These are phyloP conservation scores for Urtica urens DNA, from an alignment of 306 rosid genomes.

Conservation along the genomic window DNA sequence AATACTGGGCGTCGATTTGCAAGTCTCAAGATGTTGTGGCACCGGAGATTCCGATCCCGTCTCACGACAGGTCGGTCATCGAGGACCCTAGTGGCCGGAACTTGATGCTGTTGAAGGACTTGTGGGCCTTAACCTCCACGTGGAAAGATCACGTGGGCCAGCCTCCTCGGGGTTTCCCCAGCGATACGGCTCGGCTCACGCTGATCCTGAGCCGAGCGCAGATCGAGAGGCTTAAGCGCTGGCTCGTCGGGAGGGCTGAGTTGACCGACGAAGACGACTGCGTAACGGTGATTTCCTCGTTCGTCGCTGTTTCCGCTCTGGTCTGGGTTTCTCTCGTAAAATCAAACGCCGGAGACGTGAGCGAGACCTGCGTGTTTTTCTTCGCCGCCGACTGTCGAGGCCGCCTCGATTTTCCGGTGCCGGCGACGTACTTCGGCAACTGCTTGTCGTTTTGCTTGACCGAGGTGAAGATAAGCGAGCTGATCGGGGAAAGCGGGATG, in stretches of 20 bases:
- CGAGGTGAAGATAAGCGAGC: background rate
- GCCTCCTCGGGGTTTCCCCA: background rate
- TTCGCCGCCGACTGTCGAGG: background rate
- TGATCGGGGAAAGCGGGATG: conserved; percentile 3
- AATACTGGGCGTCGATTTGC: conserved; percentile 20
- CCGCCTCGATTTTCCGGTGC: background rate
- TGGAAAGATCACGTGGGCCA: background rate
- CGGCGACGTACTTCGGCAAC: conserved; percentile 8
- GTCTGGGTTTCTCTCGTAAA: conserved; percentile 20
- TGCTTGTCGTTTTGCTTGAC: background rate
- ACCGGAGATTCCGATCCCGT: background rate
- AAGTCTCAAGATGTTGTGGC: background rate
- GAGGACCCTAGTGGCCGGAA: conserved; percentile 4
- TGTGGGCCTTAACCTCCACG: background rate
- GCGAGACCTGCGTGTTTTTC: background rate
- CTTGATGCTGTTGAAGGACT: background rate
- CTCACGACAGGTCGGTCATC: conserved; percentile 7
- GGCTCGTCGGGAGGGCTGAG: background rate
- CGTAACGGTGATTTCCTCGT: conserved; percentile 15
- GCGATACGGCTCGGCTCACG: background rate
- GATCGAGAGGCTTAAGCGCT: background rate
- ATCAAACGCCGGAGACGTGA: background rate
- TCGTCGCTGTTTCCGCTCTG: conserved; percentile 21
- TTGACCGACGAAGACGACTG: background rate
- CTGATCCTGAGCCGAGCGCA: background rate